Conservation (phyloP, 78 protist species). For the Creolimax fragrantissima region DNA sequence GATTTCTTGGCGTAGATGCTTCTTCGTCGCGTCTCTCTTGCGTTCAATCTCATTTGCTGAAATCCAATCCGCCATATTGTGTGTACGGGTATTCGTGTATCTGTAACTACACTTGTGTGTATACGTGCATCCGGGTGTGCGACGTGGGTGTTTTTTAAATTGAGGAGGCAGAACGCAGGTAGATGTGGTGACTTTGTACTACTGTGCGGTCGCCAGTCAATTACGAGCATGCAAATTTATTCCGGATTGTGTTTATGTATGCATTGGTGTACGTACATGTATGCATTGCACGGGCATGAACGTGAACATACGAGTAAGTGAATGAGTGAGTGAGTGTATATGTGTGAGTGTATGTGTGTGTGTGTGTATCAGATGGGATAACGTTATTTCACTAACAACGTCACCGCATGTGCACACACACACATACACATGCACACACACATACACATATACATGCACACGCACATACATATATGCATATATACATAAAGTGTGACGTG, state of each 20-base stretch:
- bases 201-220: too few relatives aligned
- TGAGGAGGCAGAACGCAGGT: too few relatives aligned
- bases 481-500: neutral
- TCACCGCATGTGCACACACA: neutral
- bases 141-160: too few relatives aligned
- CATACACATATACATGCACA: neutral
- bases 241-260: neutral
- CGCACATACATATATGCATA: neutral
- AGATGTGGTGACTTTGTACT: too few relatives aligned
- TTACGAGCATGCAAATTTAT: neutral
- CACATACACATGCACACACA: neutral
- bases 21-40: neutral
- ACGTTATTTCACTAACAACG: too few relatives aligned
- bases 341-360: neutral
- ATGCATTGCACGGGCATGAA: too few relatives aligned
- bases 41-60: neutral
- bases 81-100: too few relatives aligned
- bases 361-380: neutral
- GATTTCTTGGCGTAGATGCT: neutral
- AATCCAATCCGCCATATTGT: too few relatives aligned
- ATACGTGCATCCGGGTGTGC: too few relatives aligned
- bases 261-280: neutral
- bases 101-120: too few relatives aligned
- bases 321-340: too few relatives aligned
- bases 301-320: too few relatives aligned